Base-by-base conservation (phyloP, 306 rosid genomes). In the Malus sylvestris region DNA sequence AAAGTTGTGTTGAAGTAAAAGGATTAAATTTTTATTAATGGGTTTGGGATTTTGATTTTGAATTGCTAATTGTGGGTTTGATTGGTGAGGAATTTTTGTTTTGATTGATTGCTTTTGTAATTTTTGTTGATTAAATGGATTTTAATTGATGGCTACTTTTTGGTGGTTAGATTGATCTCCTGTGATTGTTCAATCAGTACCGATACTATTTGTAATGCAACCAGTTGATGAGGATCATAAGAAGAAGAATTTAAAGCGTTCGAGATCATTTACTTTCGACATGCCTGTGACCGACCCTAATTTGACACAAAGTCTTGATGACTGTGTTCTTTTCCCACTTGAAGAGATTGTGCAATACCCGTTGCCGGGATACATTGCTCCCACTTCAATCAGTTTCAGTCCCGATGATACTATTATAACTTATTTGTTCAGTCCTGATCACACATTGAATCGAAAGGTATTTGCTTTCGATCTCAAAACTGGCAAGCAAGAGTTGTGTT, bases 301-400 rank as follows among this genome's bases (percentile, higher is more conserved):
- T 62, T 80, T 85, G 16, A 52, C 76, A 19, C 88, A 83, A n/a
- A 80, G 70, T 78, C 70, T 89, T 45, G 97, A 90, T 25, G 87
- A 85, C 38, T 78, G 83, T 33, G 79, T 77, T 76, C 78, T 88
- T 77, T 89, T 87, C 78, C 96, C 97, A 0, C 86, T 95, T 35
- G 99, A 95, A 76, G 97, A 92, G 86, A 92, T 95, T 82, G 96
- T 93, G 51, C 96, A 95, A 65, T 81, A 89, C 61, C 99, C 99
- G 0, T 79, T 95, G 88, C 99, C 99, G 8, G 98, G 99, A 85
- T 95, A 83, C 69, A 87, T 78, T 32, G 89, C 89, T 3, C 99
- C 99, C 1, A 70, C 88, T 77, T 89, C 96, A n/a, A 79, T 92
- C 63, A 85, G 92, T 76, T 95, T 95, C 78, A 95, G 98, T 80